Base-by-base conservation (phyloP, 106 monocot species). In the Allium fistulosum region DNA sequence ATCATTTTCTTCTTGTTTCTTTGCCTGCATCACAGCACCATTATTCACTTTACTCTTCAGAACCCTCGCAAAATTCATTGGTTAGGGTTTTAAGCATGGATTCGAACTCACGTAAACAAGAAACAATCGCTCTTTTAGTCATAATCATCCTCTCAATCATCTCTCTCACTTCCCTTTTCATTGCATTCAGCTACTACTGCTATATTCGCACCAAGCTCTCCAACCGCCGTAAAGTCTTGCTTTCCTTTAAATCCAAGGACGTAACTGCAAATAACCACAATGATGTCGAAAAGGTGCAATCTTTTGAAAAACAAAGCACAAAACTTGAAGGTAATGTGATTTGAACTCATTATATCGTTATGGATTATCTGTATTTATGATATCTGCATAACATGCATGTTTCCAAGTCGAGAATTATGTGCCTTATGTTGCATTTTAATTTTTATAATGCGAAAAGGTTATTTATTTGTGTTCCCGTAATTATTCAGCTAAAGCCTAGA, bases 131-230 rank as follows among this genome's bases (percentile, higher is more conserved):
- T 2, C 77, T 90, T 22, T 63, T 83, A 12, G 83, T 93, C 45
- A 87, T 99, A 82, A 71, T 87, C 57, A 78, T 87, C 53, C 75
- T 99, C 55, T 92, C 93, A 46, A 79, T 63, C 57, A 83, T 93
- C 49, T 80, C 99, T 17, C 57, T 93, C 10, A 55, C 53, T 37
- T 90, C 99, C 53, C 81, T 99, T 49, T 52, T 90, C 72, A 63
- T 83, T 59, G 99, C 99, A 66, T 87, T 87, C 69, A 68, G 78
- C 72, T 99, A 99, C 83, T 99, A 99, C 77, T 99, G 99, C 90
- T 90, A 93, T 72, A 93, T 99, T 52, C 82, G 87, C 68, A 51
- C 64, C 74, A 93, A 90, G 77, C 80, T 99, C 77, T 80, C 99
- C 77, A 81, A 69, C 66, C 93, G 59, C 57, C 89, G 82, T 70